Percentiles rank a stretch among this genome's conserved stretches.
These are phyloP conservation scores for Camillea tinctor DNA, from an alignment of 2,329 filamentous ascomycete genomes.

Conservation along the genomic window DNA sequence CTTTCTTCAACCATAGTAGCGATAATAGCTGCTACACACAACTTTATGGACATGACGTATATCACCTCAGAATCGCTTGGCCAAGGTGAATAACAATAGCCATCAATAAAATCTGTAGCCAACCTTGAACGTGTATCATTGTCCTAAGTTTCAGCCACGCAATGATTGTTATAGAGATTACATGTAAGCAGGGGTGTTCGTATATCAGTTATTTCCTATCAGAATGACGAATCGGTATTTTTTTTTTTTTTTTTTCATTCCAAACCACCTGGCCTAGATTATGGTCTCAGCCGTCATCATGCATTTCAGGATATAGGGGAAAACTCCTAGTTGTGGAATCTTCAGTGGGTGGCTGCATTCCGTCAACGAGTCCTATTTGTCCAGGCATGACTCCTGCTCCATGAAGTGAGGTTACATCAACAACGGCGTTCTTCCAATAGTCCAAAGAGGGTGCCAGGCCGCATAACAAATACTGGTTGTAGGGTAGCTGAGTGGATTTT, in stretches of 20 bases:
- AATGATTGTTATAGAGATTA: not conserved
- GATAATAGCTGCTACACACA: not conserved
- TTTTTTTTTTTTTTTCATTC: constrained; percentile 1
- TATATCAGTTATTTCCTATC: not conserved
- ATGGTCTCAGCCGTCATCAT: constrained; percentile 6
- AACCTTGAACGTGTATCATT: not conserved
- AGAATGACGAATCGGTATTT: constrained; percentile 1
- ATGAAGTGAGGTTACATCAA: constrained; percentile 23
- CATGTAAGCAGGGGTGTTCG: not conserved
- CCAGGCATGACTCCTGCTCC: constrained; percentile 8
- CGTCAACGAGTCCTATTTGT: not conserved
- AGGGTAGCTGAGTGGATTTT: constrained; percentile 17
- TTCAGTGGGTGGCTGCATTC: constrained; percentile 15
- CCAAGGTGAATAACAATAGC: too few relatives aligned
- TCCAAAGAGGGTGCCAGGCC: constrained; percentile 20
- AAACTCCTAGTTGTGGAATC: constrained; percentile 5
- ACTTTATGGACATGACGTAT: too few relatives aligned
- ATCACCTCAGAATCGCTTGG: too few relatives aligned
- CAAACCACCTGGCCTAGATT: not conserved
- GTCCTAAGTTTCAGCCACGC: not conserved
- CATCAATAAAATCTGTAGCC: not conserved
- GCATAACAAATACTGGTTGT: constrained; percentile 13
- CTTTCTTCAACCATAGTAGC: not conserved
- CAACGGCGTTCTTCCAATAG: constrained; percentile 11
- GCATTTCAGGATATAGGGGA: not conserved